Percentiles rank a stretch among this genome's conserved stretches.
These are phyloP conservation scores for Schwanniomyces vanrijiae DNA, from an alignment of 805 yeast species.

Conservation along the genomic window DNA sequence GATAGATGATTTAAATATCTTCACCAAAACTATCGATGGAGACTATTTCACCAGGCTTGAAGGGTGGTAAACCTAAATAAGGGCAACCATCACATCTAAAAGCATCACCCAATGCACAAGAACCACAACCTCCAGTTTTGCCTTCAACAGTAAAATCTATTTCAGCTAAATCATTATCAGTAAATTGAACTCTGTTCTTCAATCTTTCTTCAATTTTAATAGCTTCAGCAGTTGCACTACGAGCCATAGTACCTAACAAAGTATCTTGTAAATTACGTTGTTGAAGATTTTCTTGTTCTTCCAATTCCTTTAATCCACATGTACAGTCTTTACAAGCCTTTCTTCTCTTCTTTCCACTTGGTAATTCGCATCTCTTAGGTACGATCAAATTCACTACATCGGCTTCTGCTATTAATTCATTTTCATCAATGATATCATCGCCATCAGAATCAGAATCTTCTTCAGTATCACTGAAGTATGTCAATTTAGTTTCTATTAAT, in stretches of 20 bases:
- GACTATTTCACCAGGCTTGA: conserved; percentile 94
- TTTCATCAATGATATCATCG: conserved; percentile 31
- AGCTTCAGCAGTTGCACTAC: conserved; percentile 54
- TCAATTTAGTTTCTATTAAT: conserved; percentile 47
- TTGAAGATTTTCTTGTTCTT: conserved; percentile 58
- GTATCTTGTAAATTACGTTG: conserved; percentile 46
- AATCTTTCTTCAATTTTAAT: conserved; percentile 52
- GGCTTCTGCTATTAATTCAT: conserved; percentile 35
- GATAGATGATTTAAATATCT: conserved; percentile 49
- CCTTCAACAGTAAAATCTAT: conserved; percentile 96
- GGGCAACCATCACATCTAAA: conserved; percentile 99
- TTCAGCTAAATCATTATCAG: conserved; percentile 75
- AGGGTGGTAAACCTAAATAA: conserved; percentile 93
- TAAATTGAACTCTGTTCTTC: conserved; percentile 51
- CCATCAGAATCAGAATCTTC: conserved; percentile 48
- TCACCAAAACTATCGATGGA: conserved; percentile 74
- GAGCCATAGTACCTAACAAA: conserved; percentile 47
- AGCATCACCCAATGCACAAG: conserved; percentile 97
- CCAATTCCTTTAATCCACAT: conserved; percentile 90
- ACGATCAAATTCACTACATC: conserved; percentile 41
- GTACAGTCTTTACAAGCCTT: conserved; percentile 98
- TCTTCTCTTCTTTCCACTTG: conserved; percentile 63
- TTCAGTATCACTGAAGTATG: conserved; percentile 52
- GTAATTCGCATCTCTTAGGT: conserved; percentile 59
- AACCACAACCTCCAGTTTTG: conserved; percentile 95